Percentiles rank a stretch among this genome's conserved stretches.
These are phyloP conservation scores for Bocquillonia castaneifolia DNA, from an alignment of 441 rosid species.

Conservation along the genomic window DNA sequence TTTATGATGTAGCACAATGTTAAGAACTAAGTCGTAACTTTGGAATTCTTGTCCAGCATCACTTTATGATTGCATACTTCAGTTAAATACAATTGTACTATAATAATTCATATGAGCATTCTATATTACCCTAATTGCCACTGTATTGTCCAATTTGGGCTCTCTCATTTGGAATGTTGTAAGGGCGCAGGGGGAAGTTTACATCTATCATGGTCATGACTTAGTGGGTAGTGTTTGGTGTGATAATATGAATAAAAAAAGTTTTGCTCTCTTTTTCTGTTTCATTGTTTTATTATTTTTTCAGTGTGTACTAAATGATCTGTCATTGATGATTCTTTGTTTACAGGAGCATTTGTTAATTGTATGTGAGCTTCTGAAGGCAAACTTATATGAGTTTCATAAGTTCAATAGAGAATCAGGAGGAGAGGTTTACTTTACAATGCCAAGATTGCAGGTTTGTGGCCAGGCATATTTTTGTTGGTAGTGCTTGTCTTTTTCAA, in stretches of 20 bases:
- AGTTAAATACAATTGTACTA: too few species aligned
- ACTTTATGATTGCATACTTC: too few species aligned
- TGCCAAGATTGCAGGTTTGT: constrained; percentile 97
- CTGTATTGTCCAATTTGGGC: neutral
- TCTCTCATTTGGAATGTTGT: neutral
- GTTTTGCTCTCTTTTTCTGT: neutral
- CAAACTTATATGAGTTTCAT: constrained; percentile 91
- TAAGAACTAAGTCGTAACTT: too few species aligned
- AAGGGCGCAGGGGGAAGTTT: neutral
- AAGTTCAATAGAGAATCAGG: constrained; percentile 97
- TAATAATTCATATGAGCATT: too few species aligned
- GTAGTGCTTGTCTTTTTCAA: constrained; percentile 13
- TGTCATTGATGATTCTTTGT: constrained; percentile 19
- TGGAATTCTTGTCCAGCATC: too few species aligned
- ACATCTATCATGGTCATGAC: neutral
- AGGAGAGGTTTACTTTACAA: constrained; percentile 97
- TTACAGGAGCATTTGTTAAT: constrained; percentile 91
- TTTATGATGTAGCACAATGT: too few species aligned
- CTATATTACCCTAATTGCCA: too few species aligned
- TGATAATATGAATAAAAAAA: neutral
- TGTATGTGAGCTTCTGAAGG: constrained; percentile 96
- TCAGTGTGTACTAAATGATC: constrained; percentile 12
- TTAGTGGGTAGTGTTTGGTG: too few species aligned
- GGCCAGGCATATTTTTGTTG: constrained; percentile 21
- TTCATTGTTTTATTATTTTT: neutral